phyloP scores from a whole-genome alignment of 2,329 filamentous ascomycete genomes.

The Zasmidium angulare region DNA sequence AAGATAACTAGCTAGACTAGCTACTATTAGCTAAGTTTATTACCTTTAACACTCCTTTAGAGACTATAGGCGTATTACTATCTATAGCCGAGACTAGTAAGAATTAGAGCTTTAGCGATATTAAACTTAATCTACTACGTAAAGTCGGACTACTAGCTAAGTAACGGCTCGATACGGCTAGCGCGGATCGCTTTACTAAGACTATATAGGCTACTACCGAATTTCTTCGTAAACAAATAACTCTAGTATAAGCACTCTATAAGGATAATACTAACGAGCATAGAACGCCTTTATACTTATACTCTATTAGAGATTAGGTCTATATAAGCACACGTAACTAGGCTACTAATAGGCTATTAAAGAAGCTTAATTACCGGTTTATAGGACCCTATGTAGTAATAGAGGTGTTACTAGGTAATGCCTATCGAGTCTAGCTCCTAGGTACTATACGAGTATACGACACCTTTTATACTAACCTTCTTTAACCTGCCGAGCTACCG shows the following conservation, averaged over 20 bases:
- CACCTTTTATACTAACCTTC: not conserved
- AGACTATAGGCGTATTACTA: not conserved
- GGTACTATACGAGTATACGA: not conserved
- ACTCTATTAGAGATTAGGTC: not conserved
- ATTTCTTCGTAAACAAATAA: no score
- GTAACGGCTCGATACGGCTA: not conserved
- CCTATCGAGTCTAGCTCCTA: not conserved
- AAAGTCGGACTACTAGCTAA: not conserved
- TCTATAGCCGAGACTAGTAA: no score
- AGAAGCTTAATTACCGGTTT: no score
- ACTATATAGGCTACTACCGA: no score
- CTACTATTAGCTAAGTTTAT: not conserved
- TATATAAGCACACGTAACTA: conserved; percentile 2
- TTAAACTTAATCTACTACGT: not conserved
- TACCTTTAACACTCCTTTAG: not conserved
- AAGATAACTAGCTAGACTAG: no score
- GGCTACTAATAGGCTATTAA: not conserved
- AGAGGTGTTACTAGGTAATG: not conserved
- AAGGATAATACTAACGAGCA: no score
- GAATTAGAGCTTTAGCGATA: no score
- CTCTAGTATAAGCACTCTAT: no score
- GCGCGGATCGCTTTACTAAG: no score
- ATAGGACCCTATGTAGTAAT: not conserved
- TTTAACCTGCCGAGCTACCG: not conserved
- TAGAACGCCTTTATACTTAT: not conserved